Evolutionary conservation across 805 yeast genomes (phyloP).

Genomic region (Vanderwaltozyma yarrowii): DNA sequence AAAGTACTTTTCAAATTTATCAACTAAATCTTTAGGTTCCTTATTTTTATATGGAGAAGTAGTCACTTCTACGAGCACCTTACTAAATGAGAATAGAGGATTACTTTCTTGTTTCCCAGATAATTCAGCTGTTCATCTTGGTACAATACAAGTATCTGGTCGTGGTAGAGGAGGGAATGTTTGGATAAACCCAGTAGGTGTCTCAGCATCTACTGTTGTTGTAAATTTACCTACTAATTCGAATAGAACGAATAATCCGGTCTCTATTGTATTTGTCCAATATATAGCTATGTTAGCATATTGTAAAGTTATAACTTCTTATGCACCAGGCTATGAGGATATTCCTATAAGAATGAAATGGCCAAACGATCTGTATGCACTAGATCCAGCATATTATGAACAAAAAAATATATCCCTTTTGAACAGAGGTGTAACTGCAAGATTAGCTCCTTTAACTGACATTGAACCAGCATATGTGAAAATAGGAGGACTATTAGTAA

Average conservation of each 20-base stretch:
- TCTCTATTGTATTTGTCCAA: constrained; percentile 74
- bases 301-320: constrained; percentile 60
- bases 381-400: constrained; percentile 50
- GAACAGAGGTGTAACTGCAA: constrained; percentile 18
- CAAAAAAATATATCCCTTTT: constrained; percentile 18
- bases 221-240: constrained; percentile 42
- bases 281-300: constrained; percentile 76
- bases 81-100: constrained; percentile 63
- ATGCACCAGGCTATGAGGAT: constrained; percentile 54
- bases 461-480: constrained; percentile 62
- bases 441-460: constrained; percentile 35
- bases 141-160: constrained; percentile 81
- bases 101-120: constrained; percentile 41
- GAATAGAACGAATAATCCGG: constrained; percentile 33
- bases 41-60: constrained; percentile 73
- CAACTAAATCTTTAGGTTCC: constrained; percentile 44
- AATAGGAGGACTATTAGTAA: constrained; percentile 76
- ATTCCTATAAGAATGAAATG: constrained; percentile 81
- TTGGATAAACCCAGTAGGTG: constrained; percentile 94
- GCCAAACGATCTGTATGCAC: constrained; percentile 89
- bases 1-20: constrained; percentile 37
- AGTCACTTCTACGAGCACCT: constrained; percentile 73
- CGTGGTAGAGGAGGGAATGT: constrained; percentile 90
- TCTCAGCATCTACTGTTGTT: constrained; percentile 69
- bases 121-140: constrained; percentile 34